A percentile compares a stretch with the other conserved stretches of the same genome.
Conservation (phyloP, 2,329 filamentous ascomycete species). For the Trichothecium sympodiale region DNA sequence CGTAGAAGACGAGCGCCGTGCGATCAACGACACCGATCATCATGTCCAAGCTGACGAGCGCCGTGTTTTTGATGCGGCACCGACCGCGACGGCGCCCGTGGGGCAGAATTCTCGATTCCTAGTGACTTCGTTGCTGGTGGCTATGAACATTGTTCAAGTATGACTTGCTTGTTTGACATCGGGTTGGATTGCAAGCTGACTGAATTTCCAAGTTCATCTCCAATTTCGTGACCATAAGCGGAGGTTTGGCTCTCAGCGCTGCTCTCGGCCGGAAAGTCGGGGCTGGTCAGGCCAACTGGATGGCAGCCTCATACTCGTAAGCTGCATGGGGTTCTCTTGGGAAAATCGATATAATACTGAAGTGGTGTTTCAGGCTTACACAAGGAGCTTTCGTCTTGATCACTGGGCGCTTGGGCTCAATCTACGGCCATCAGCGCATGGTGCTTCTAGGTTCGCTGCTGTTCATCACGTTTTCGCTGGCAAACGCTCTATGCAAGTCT, state of each 20-base stretch:
- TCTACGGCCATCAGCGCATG: slow-evolving; percentile 39
- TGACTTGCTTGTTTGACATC: too few species aligned
- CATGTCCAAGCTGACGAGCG: too few species aligned
- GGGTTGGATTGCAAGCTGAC: too few species aligned
- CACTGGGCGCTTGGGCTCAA: slow-evolving; percentile 37
- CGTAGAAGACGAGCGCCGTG: too few species aligned
- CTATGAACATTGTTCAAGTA: too few species aligned
- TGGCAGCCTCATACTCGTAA: slow-evolving; percentile 25
- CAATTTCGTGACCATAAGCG: slow-evolving; percentile 17
- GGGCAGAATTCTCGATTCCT: too few species aligned
- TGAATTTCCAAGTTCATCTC: slow-evolving; percentile 18
- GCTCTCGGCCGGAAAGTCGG: slow-evolving; percentile 15
- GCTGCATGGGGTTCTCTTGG: slow-evolving; percentile 4
- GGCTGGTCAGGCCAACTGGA: slow-evolving; percentile 24
- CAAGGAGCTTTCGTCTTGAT: slow-evolving; percentile 42
- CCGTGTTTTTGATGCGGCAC: too few species aligned
- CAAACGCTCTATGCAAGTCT: slow-evolving; percentile 29
- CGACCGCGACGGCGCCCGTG: too few species aligned
- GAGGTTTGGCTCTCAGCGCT: slow-evolving; percentile 15
- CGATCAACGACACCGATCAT: too few species aligned
- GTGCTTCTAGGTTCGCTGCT: slow-evolving; percentile 30
- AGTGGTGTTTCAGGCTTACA: slow-evolving; percentile 24
- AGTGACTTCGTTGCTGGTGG: too few species aligned
- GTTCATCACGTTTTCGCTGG: slow-evolving; percentile 30
- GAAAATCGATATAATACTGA: neutral